Evolutionary conservation across 1,284 basidiomycete species (phyloP).

Genomic region (Fomitopsis betulina): DNA sequence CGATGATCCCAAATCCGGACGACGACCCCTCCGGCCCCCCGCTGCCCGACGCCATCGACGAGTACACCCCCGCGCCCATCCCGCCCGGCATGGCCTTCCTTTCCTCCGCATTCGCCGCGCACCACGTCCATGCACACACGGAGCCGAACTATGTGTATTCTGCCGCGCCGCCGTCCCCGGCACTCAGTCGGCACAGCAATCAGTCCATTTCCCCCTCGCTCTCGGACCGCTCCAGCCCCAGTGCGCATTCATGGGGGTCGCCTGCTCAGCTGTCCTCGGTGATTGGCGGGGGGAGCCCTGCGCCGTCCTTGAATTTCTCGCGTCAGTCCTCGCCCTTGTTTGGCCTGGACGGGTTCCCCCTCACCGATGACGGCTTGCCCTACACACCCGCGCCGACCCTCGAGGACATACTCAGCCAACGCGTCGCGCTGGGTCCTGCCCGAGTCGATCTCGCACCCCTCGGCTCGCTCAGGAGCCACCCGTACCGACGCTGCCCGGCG

Average conservation of each 20-base stretch:
- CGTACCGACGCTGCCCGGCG: slow-evolving; percentile 55
- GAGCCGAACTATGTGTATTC: slow-evolving; percentile 13
- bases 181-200: background rate
- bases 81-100: slow-evolving; percentile 3
- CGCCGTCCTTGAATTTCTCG: slow-evolving; percentile 11
- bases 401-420: slow-evolving; percentile 6
- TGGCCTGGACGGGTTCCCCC: slow-evolving; percentile 11
- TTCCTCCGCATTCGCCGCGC: slow-evolving; percentile 12
- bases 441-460: slow-evolving; percentile 47
- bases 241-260: slow-evolving; percentile 6
- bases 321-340: slow-evolving; percentile 4
- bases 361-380: slow-evolving; percentile 18
- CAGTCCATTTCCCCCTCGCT: slow-evolving; percentile 18
- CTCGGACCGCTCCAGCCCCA: slow-evolving; percentile 16
- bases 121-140: slow-evolving; percentile 5
- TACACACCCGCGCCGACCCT: slow-evolving; percentile 19
- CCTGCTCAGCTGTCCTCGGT: slow-evolving; percentile 3
- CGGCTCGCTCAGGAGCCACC: slow-evolving; percentile 45
- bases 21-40: slow-evolving; percentile 1
- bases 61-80: slow-evolving; percentile 8
- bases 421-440: slow-evolving; percentile 5
- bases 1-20: slow-evolving; percentile 5
- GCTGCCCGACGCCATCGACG: slow-evolving; percentile 3
- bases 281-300: background rate
- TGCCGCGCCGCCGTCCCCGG: slow-evolving; percentile 5